Base-by-base conservation (phyloP, 805 yeast genomes). In the Naumovozyma castellii region DNA sequence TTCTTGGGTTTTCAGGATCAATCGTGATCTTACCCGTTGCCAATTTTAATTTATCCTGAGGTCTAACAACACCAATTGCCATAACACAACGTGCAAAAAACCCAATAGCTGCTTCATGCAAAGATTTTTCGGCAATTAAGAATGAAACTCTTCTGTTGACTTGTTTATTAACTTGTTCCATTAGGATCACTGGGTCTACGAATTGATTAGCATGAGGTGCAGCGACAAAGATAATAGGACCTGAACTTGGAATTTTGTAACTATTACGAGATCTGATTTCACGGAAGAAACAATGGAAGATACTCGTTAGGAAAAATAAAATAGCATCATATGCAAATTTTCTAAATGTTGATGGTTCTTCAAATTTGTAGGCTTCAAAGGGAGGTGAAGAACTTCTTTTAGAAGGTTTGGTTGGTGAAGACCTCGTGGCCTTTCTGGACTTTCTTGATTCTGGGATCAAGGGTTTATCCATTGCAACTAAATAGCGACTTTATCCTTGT, bases 171-270 rank as follows among this genome's bases (percentile, higher is more conserved):
- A 46, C 49, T 33, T 39, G 46, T 18, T 43, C 80, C 83, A 85
- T 80, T 35, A 92, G 67, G 38, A 92, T 72, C 36, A 88, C 75
- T 2, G 92, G 90, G 48, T 78, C 84, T 28, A 83, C 77, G 46
- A 83, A 84, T 53, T 85, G 95, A 56, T 85, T 85, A n/a, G 95
- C 94, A 65, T 90, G 98, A 1, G 97, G 97, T 2, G 96, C 98
- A 9, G 92, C 94, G 28, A 92, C 97, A 46, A 92, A 80, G 40
- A 90, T 81, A 6, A 87, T 80, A 0, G 97, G 90, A 0, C 96
- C 97, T 8, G 71, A 61, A 22, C 72, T 68, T 12, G 83, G 82
- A 37, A 76, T 71, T 35, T 73, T 73, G 63, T 76, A 85, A 1
- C 95, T 86, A 1, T 97, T 96, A 43, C 97, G 72, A 3, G 92